Evolutionary conservation across 768 basidiomycete genomes (phyloP).

Genomic region (Lentinula raphanica): DNA sequence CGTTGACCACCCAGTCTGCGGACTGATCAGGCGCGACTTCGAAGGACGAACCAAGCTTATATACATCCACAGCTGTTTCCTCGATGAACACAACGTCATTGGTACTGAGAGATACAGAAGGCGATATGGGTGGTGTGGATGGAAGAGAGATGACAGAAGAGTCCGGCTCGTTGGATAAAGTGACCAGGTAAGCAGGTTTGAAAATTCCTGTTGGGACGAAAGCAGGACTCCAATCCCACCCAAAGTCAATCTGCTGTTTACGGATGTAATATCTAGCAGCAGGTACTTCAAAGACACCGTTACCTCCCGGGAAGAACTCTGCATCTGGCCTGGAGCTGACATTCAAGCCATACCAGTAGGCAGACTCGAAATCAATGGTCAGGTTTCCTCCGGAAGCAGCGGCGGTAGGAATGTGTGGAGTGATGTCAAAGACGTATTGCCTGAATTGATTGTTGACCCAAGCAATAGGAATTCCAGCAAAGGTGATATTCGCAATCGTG

Average conservation of each 20-base stretch:
- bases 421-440: slow-evolving; percentile 49
- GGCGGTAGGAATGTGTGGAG: slow-evolving; percentile 26
- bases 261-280: slow-evolving; percentile 25
- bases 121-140: slow-evolving; percentile 19
- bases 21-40: slow-evolving; percentile 38
- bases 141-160: slow-evolving; percentile 11
- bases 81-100: slow-evolving; percentile 38
- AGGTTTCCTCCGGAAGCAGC: slow-evolving; percentile 33
- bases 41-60: slow-evolving; percentile 45
- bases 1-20: slow-evolving; percentile 52
- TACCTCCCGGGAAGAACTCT: slow-evolving; percentile 32
- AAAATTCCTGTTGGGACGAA: slow-evolving; percentile 52
- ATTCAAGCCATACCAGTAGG: slow-evolving; percentile 48
- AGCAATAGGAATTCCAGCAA: slow-evolving; percentile 45
- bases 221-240: slow-evolving; percentile 43
- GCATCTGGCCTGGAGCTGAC: slow-evolving; percentile 45
- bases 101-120: slow-evolving; percentile 18
- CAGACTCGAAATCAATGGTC: slow-evolving; percentile 49
- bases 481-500: slow-evolving; percentile 50
- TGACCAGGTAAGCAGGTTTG: slow-evolving; percentile 51
- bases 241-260: slow-evolving; percentile 50
- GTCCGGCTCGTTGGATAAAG: slow-evolving; percentile 22
- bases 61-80: slow-evolving; percentile 50
- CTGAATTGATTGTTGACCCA: slow-evolving; percentile 58
- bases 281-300: slow-evolving; percentile 1